Evolutionary conservation across 2,329 filamentous ascomycete genomes (phyloP), one percentile per base, ranked within the genome.

Genomic region (Rhexocercosporidium sp.): DNA sequence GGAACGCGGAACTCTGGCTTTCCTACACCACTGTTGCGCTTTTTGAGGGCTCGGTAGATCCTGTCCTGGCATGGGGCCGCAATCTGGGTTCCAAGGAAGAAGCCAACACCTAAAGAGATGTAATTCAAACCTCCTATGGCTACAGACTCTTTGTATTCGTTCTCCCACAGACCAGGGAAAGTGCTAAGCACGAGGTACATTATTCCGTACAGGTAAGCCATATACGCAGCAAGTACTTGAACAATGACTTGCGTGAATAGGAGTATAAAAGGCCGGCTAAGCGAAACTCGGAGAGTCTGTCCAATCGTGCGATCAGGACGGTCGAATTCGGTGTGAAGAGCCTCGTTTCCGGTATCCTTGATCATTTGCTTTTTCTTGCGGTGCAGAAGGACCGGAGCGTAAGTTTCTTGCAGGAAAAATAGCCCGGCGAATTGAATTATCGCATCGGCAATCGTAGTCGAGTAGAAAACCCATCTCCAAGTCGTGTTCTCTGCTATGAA

Each of bases 1-100:
- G 88, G 88, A 0, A 90, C 81, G n/a, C 89, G 85, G 72, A 86
- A 89, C 71, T 92, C 90, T 0, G 90, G 89, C 65, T 71, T 71
- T 16, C 71, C 74, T 3, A 76, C 69, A 22, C 72, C 72, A 79
- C 72, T 71, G 27, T 74, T 76, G 25, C 71, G 68, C 22, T 64
- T 65, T 60, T 76, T 75, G 20, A 76, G 64, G 16, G 63, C 59
- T 18, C 67, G 68, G 62, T 75, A 77, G 59, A 77, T 72, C 14
- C 54, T 56, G 67, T 79, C 78, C 66, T 78, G 76, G 37, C 74
- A 73, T 18, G 76, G 77, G 12, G 78, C 77, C 65, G 66, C 70
- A 49, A 74, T 72, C 49, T 75, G 76, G 0, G 78, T 69, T 16
- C 79, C 81, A 12, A 83, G 71, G 27, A 79, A 68, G 31, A 78